Evolutionary conservation across 2,329 filamentous ascomycete species (phyloP).

Genomic region (Neopestalotiopsis clavispora): DNA sequence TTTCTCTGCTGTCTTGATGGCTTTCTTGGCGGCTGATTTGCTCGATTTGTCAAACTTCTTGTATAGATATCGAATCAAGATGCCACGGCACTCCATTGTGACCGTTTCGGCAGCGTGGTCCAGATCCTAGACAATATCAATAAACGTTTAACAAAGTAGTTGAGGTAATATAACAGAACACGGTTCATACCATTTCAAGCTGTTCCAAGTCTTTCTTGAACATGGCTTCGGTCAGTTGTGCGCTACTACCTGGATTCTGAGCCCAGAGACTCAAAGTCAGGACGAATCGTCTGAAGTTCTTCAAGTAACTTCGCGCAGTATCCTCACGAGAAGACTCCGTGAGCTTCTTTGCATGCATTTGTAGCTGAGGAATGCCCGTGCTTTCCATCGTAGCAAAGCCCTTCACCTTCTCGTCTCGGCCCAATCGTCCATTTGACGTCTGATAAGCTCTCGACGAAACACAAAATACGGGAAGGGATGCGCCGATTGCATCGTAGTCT

Average conservation of each 20-base stretch:
- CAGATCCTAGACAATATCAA: not conserved
- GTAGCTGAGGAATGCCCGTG: conserved; percentile 64
- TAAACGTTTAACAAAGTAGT: not conserved
- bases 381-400: conserved; percentile 59
- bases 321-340: conserved; percentile 48
- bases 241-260: conserved; percentile 13
- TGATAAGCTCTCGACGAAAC: conserved; percentile 68
- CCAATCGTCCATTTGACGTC: conserved; percentile 59
- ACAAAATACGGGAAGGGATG: conserved; percentile 65
- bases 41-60: conserved; percentile 6
- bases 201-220: not conserved
- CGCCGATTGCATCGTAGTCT: conserved; percentile 63
- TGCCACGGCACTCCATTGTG: not conserved
- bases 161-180: not conserved
- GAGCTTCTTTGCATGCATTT: conserved; percentile 61
- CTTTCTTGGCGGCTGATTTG: not conserved
- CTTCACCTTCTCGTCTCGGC: conserved; percentile 49
- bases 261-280: conserved; percentile 41
- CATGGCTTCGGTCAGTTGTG: conserved; percentile 28
- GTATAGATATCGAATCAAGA: conserved; percentile 1
- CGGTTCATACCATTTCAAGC: not conserved
- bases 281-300: conserved; percentile 50
- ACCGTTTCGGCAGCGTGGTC: not conserved
- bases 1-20: not conserved
- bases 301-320: conserved; percentile 54